These are phyloP conservation scores for Mycoemilia scoparia DNA, from an alignment of 192 early-diverging fungal genomes.

Conservation along the genomic window DNA sequence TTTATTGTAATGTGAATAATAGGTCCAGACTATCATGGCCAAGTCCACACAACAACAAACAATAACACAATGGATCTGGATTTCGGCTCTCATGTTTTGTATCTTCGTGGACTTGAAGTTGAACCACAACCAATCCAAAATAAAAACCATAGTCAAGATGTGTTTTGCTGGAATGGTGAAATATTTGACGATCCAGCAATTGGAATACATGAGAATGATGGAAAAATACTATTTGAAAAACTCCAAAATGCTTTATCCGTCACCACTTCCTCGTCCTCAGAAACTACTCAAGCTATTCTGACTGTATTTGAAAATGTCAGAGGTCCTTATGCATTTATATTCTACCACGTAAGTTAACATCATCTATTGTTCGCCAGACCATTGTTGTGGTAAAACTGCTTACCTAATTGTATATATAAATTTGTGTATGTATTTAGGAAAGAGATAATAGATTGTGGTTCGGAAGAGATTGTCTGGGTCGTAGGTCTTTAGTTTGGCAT, in stretches of 20 bases:
- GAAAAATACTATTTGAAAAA: slow-evolving; percentile 20
- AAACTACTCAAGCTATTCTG: slow-evolving; percentile 16
- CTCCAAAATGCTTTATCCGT: too few species aligned
- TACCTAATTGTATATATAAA: too few species aligned
- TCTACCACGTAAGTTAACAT: slow-evolving; percentile 29
- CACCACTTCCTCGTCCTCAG: too few species aligned
- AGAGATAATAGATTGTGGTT: slow-evolving; percentile 43
- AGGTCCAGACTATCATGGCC: slow-evolving; percentile 13
- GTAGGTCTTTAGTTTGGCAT: slow-evolving; percentile 58
- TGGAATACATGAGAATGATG: slow-evolving; percentile 39
- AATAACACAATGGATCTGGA: neutral
- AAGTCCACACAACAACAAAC: neutral
- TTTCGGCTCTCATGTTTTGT: slow-evolving; percentile 35
- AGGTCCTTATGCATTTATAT: slow-evolving; percentile 72
- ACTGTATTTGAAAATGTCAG: slow-evolving; percentile 33
- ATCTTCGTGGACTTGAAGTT: slow-evolving; percentile 41
- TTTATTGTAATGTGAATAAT: too few species aligned
- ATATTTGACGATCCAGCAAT: slow-evolving; percentile 62
- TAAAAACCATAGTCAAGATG: slow-evolving; percentile 19
- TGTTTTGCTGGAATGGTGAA: slow-evolving; percentile 80
- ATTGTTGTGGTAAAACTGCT: slow-evolving; percentile 2
- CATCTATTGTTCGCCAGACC: neutral
- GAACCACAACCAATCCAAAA: slow-evolving; percentile 39
- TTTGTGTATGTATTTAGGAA: too few species aligned
- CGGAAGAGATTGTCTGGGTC: slow-evolving; percentile 69